Conservation (phyloP, 768 basidiomycete species). For the Pulveroboletus sp. region DNA sequence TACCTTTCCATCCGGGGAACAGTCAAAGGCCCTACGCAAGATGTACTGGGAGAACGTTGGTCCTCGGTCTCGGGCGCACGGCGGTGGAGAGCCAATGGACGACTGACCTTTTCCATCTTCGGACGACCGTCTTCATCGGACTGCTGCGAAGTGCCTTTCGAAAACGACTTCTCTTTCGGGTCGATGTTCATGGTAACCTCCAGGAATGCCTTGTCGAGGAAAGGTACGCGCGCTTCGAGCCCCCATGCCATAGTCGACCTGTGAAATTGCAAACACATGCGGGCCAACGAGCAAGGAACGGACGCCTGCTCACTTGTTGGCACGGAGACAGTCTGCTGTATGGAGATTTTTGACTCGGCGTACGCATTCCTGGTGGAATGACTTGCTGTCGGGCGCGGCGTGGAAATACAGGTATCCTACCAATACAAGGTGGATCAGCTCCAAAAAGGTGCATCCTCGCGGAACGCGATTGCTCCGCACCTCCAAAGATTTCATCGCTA, state of each 20-base stretch:
- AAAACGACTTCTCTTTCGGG: conserved; percentile 84
- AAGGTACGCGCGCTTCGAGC: conserved; percentile 95
- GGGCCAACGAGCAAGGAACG: background rate
- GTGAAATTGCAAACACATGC: background rate
- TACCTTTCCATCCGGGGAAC: conserved; percentile 72
- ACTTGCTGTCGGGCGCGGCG: conserved; percentile 81
- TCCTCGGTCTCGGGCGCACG: conserved; percentile 1
- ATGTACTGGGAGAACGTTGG: conserved; percentile 61
- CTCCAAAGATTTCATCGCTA: conserved; percentile 95
- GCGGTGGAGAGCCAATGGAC: background rate
- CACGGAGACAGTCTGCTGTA: conserved; percentile 93
- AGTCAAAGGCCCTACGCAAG: conserved; percentile 92
- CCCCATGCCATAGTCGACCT: conserved; percentile 99
- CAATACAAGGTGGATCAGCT: conserved; percentile 4
- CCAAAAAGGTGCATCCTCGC: background rate
- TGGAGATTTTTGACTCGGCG: conserved; percentile 96
- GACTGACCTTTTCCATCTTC: conserved; percentile 87
- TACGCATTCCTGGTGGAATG: conserved; percentile 94
- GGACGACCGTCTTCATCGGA: conserved; percentile 83
- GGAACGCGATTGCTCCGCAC: conserved; percentile 36
- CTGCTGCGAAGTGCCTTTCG: conserved; percentile 69
- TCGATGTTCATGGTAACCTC: conserved; percentile 91
- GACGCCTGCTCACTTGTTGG: conserved; percentile 76
- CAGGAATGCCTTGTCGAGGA: conserved; percentile 95
- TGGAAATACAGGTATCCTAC: conserved; percentile 99